Evolutionary conservation across 345 rosid species (phyloP).

Genomic region (Boechera stricta): DNA sequence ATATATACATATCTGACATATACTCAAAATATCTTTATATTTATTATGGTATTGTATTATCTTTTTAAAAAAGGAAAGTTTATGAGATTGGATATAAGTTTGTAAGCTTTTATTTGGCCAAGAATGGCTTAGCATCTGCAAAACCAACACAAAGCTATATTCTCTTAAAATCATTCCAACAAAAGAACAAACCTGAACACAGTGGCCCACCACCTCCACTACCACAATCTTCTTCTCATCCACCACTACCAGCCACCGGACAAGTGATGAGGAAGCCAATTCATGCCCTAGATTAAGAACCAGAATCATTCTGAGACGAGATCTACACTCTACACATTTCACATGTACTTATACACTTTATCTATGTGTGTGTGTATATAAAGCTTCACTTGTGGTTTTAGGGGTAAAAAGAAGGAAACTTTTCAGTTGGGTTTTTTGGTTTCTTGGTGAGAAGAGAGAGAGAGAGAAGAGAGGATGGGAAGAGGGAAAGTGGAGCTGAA

Average conservation of each 20-base stretch:
- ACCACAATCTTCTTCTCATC: slow-evolving; percentile 7
- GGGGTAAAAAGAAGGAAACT: slow-evolving; percentile 14
- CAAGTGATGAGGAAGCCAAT: slow-evolving; percentile 32
- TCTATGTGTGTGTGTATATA: slow-evolving; percentile 13
- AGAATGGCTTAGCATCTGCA: slow-evolving; percentile 45
- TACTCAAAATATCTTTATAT: neutral
- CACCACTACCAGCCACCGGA: slow-evolving; percentile 36
- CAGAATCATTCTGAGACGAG: slow-evolving; percentile 39
- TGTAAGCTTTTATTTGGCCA: slow-evolving; percentile 45
- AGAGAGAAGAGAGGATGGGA: slow-evolving; percentile 49
- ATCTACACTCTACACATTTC: slow-evolving; percentile 28
- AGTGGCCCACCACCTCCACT: slow-evolving; percentile 44
- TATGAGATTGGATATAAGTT: slow-evolving; percentile 27
- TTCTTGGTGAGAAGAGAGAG: slow-evolving; percentile 37
- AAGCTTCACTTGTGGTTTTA: slow-evolving; percentile 34
- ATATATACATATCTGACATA: neutral
- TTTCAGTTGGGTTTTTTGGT: slow-evolving; percentile 31
- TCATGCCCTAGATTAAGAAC: slow-evolving; percentile 46
- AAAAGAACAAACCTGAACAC: slow-evolving; percentile 42
- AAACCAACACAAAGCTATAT: slow-evolving; percentile 35
- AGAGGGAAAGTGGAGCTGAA: slow-evolving; percentile 69
- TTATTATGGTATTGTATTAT: neutral
- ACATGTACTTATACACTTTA: slow-evolving; percentile 18
- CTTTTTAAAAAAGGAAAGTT: slow-evolving; percentile 31
- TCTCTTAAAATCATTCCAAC: slow-evolving; percentile 37